Conservation (phyloP, 768 basidiomycete genomes). For the Tubosaeta brunneosetosa region DNA sequence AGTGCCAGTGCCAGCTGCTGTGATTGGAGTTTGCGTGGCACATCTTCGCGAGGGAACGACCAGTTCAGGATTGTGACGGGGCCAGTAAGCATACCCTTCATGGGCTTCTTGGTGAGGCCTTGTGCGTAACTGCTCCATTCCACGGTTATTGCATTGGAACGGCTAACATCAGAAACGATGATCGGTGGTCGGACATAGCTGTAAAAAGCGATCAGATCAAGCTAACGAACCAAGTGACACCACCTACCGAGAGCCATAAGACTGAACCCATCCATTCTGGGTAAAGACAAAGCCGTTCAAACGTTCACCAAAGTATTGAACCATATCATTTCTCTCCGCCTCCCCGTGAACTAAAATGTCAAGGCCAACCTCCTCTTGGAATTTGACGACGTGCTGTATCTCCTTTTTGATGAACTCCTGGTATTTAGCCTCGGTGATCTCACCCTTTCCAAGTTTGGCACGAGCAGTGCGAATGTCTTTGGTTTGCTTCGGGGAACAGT, state of each 20-base stretch:
- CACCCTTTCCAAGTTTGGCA: constrained; percentile 89
- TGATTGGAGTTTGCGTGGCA: constrained; percentile 93
- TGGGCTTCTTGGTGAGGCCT: constrained; percentile 85
- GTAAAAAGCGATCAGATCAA: constrained; percentile 7
- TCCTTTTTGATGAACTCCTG: constrained; percentile 99
- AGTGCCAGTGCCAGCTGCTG: constrained; percentile 97
- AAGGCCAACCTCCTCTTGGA: constrained; percentile 96
- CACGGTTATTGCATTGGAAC: constrained; percentile 90
- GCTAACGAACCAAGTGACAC: constrained; percentile 2
- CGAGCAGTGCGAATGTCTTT: constrained; percentile 98
- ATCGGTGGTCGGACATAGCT: constrained; percentile 98
- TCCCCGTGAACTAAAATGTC: constrained; percentile 99
- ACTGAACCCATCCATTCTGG: constrained; percentile 98
- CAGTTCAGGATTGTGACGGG: constrained; percentile 99
- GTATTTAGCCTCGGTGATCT: constrained; percentile 82
- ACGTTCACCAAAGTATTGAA: constrained; percentile 98
- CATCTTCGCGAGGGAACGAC: constrained; percentile 99
- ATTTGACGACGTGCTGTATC: constrained; percentile 85
- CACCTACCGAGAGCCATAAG: constrained; percentile 92
- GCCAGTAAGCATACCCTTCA: constrained; percentile 99
- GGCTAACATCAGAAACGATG: constrained; percentile 96
- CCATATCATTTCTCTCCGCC: constrained; percentile 99
- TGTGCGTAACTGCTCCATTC: constrained; percentile 97
- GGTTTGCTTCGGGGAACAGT: constrained; percentile 64
- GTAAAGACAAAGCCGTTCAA: constrained; percentile 96